Base-by-base conservation (phyloP, 768 basidiomycete genomes). In the Zangia roseola region DNA sequence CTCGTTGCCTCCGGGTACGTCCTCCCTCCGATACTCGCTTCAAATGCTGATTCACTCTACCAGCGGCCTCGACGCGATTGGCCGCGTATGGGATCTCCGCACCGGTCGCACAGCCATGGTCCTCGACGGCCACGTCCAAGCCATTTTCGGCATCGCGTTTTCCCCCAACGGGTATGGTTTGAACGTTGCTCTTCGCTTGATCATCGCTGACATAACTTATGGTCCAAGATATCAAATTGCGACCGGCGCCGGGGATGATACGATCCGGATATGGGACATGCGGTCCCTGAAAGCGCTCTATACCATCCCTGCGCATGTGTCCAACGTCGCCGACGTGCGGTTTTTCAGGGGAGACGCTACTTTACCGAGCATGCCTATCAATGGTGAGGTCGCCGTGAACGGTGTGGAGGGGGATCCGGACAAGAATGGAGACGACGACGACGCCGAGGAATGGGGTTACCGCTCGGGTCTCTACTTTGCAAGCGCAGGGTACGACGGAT, bases 231-330 rank as follows among this genome's bases (percentile, higher is more conserved):
- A 97, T 63, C 95, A 98, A 78, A 86, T 99, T 41, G 97, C 94
- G 25, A 97, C 97, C 0, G 97, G 95, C 31, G 86, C 94, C 5
- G 93, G 91, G 38, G 97, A 99, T 69, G 97, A 98, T 64, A 97
- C 97, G 0, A 88, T 99, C 61, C 88, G 94, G 40, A 91, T 98
- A 76, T 99, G 97, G 97, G 97, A 99, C 71, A 84, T 98, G 74
- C 86, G 97, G 33, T 88, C 90, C 14, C 78, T 97, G 26, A 92
- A 87, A 57, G 84, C 92, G n/a, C 72, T 94, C 10, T 93, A 97
- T 69, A 97, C 92, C 35, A 97, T 98, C 57, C 94, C 95, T 2
- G 97, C 94, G 0, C 97, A 99, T 73, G 79, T 87, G 30, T 94
- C 90, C 46, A 95, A 94, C 64, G 88, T 98, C 43, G 88, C 94